Evolutionary conservation across 306 rosid genomes (phyloP).

Genomic region (Benincasa hispida): DNA sequence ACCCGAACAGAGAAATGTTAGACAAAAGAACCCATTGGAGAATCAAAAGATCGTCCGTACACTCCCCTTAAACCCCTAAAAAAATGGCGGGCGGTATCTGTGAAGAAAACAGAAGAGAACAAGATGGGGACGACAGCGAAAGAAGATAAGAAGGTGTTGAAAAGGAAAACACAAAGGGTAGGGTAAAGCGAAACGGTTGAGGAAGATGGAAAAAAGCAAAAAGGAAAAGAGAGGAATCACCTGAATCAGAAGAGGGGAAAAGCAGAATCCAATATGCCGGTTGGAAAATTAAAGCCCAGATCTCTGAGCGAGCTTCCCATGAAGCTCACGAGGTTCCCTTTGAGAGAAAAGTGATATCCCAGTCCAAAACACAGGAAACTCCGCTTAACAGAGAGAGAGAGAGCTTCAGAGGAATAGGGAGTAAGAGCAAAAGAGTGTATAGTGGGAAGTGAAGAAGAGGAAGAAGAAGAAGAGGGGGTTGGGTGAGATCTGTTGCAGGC

Average conservation of each 20-base stretch:
- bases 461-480: not conserved
- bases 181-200: not conserved
- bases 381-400: constrained; percentile 7
- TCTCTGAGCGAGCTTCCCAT: constrained; percentile 70
- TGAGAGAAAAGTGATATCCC: constrained; percentile 35
- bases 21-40: constrained; percentile 22
- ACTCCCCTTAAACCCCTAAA: constrained; percentile 3
- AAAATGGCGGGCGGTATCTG: constrained; percentile 18
- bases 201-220: not conserved
- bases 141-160: not conserved
- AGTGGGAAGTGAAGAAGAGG: not conserved
- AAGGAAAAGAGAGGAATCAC: constrained; percentile 31
- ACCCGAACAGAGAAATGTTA: constrained; percentile 10
- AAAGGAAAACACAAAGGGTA: constrained; percentile 17
- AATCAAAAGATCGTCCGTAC: constrained; percentile 3
- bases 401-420: not conserved
- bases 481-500: constrained; percentile 64
- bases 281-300: constrained; percentile 51
- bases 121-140: constrained; percentile 7
- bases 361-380: constrained; percentile 7
- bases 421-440: not conserved
- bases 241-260: constrained; percentile 40
- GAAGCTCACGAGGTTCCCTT: constrained; percentile 56
- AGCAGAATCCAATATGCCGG: constrained; percentile 11
- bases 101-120: not conserved